Evolutionary conservation across 2,329 filamentous ascomycete genomes (phyloP).

Genomic region (Daldinia sp.): DNA sequence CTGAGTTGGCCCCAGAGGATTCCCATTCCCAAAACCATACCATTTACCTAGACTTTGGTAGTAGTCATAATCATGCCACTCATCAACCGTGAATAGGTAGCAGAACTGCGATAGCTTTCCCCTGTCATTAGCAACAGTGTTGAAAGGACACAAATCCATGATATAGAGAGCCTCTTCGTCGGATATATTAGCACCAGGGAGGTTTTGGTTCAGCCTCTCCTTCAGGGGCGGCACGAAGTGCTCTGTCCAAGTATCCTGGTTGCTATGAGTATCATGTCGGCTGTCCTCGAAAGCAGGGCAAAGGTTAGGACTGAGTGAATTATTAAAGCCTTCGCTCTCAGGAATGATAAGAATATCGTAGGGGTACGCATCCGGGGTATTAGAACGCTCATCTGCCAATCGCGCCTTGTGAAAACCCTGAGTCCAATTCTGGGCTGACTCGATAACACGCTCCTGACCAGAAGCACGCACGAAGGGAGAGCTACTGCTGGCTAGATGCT

Average conservation of each 20-base stretch:
- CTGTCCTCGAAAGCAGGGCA: conserved; percentile 79
- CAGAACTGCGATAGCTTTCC: conserved; percentile 78
- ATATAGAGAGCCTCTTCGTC: conserved; percentile 73
- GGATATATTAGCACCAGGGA: conserved; percentile 76
- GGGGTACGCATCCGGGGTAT: conserved; percentile 60
- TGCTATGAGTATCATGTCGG: conserved; percentile 61
- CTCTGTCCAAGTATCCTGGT: conserved; percentile 69
- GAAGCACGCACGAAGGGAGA: conserved; percentile 80
- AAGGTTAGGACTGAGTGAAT: conserved; percentile 80
- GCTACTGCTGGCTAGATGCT: conserved; percentile 65
- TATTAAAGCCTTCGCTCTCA: conserved; percentile 77
- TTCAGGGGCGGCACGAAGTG: conserved; percentile 76
- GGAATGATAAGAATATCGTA: conserved; percentile 75
- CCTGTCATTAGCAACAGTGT: conserved; percentile 74
- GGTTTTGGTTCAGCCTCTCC: conserved; percentile 74
- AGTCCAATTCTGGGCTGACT: conserved; percentile 81
- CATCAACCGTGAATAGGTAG: conserved; percentile 74
- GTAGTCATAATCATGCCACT: conserved; percentile 87
- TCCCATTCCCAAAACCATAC: conserved; percentile 83
- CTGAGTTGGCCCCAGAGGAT: conserved; percentile 83
- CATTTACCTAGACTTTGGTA: conserved; percentile 84
- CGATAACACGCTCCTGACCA: conserved; percentile 76
- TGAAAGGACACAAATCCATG: conserved; percentile 92
- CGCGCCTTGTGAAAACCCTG: conserved; percentile 75
- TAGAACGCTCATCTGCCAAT: conserved; percentile 54